A percentile compares a stretch with the other conserved stretches of the same genome.
These are phyloP conservation scores for Mortierella sp. DNA, from an alignment of 371 early-diverging fungal genomes.

Conservation along the genomic window DNA sequence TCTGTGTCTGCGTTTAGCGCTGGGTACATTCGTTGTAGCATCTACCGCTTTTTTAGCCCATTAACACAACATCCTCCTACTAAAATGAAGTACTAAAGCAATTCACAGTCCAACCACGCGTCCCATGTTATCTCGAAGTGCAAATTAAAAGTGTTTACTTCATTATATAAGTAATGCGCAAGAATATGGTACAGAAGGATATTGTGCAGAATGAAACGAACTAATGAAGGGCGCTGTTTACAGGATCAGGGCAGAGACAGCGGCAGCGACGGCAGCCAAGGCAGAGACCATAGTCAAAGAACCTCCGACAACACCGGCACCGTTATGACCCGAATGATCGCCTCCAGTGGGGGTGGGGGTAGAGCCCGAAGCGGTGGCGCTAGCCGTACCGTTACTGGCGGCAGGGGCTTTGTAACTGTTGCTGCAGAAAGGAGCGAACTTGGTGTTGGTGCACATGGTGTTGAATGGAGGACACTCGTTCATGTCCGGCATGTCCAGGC, in stretches of 20 bases:
- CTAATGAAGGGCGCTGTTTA: neutral
- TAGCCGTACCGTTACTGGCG: neutral
- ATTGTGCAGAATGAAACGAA: too few species aligned
- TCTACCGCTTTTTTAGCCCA: too few species aligned
- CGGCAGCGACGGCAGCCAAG: conserved; percentile 19
- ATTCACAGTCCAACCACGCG: too few species aligned
- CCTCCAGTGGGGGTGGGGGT: conserved; percentile 8
- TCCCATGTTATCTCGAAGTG: too few species aligned
- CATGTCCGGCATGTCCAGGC: conserved; percentile 55
- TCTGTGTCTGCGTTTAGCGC: too few species aligned
- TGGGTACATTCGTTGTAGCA: too few species aligned
- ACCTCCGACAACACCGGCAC: conserved; percentile 8
- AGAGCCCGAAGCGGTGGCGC: neutral
- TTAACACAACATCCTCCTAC: too few species aligned
- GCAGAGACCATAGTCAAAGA: conserved; percentile 27
- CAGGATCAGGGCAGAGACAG: conserved; percentile 13
- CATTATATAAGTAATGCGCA: too few species aligned
- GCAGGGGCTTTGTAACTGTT: conserved; percentile 26
- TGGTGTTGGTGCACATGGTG: conserved; percentile 47
- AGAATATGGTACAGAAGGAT: too few species aligned
- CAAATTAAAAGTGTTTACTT: too few species aligned
- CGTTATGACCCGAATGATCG: conserved; percentile 20
- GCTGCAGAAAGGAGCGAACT: conserved; percentile 47
- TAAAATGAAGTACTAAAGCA: too few species aligned
- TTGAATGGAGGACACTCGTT: conserved; percentile 46